Evolutionary conservation across 371 early-diverging fungal genomes (phyloP).

Genomic region (Mucor indicus): DNA sequence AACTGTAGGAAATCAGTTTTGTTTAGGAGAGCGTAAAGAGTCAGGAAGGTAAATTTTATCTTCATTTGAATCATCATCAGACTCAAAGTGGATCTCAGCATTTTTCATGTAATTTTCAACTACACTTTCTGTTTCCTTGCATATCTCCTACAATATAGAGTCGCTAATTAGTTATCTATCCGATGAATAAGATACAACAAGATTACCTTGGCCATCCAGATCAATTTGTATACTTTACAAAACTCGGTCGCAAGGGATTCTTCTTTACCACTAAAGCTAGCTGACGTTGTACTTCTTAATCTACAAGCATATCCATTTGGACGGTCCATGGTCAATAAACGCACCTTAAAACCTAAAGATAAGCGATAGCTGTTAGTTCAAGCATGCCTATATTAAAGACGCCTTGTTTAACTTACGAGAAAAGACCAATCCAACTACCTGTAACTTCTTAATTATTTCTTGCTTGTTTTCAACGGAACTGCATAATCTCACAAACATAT

Average conservation of each 20-base stretch:
- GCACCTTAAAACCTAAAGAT: conserved; percentile 5
- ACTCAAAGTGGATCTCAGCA: conserved; percentile 8
- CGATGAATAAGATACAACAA: conserved; percentile 1
- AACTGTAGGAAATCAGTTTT: too few relatives aligned
- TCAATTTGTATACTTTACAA: conserved; percentile 6
- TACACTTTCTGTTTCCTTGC: conserved; percentile 9
- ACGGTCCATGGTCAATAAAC: conserved; percentile 11
- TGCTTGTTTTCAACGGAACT: conserved; percentile 10
- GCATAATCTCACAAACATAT: conserved; percentile 12
- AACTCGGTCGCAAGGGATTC: conserved; percentile 6
- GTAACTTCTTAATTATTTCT: conserved; percentile 12
- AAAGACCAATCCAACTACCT: conserved; percentile 13
- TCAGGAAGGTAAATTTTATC: conserved; percentile 8
- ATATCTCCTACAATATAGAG: conserved; percentile 7
- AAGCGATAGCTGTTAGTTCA: conserved; percentile 6
- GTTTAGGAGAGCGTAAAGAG: conserved; percentile 13
- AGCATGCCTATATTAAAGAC: conserved; percentile 10
- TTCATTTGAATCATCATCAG: conserved; percentile 2
- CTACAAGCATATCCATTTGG: conserved; percentile 10
- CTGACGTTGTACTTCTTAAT: conserved; percentile 7
- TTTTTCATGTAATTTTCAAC: conserved; percentile 7
- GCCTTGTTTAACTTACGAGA: conserved; percentile 14
- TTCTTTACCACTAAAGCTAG: conserved; percentile 9
- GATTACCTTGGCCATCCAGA: conserved; percentile 10
- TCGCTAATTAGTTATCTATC: conserved; percentile 4